Evolutionary conservation across 2,329 filamentous ascomycete genomes (phyloP), one percentile per base, ranked within the genome.

Genomic region (Hypoxylon rubiginosum): DNA sequence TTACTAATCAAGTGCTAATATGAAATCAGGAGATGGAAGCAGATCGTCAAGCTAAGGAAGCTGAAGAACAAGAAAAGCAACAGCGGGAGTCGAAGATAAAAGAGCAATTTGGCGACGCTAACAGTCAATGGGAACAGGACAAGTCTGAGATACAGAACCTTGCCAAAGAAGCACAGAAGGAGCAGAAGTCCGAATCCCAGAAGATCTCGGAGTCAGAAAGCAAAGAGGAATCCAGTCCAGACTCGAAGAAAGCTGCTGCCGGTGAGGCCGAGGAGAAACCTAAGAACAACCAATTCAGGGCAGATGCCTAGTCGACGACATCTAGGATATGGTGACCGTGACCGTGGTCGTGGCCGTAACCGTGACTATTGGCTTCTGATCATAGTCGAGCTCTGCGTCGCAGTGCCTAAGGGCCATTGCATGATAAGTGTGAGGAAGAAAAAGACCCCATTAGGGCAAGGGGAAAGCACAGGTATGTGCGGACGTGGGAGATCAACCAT

Each of bases 81-180:
- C 91, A 93, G 66, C 88, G 89, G 60, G 84, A 90, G 71, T 90
- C 93, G 76, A 93, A 93, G 80, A 89, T 96, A 66, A 91, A 95
- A 73, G 89, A 93, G 58, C 85, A 92, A 51, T 97, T 97, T 76
- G 88, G 91, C 54, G 91, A 95, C 69, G 83, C 91, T 28, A 90
- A 88, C 67, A 84, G 84, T 46, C 92, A 97, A 77, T 97, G 94
- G 93, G 92, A 97, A 76, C 91, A 94, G 79, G 95, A 97, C 77
- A 97, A 96, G 82, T 86, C 89, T 4, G 88, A 90, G 41, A 90
- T 97, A 73, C 87, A 91, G 70, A 87, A 92, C 66, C 82, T 92
- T 57, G 87, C 87, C 7, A 82, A 88, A 66, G 88, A 89, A 59
- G 83, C 84, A 63, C 78, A 81, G 58, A 71, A 73, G 61, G 66